Base-by-base conservation (phyloP, 2,329 filamentous ascomycete genomes). In the Emmonsiellopsis sp. region DNA sequence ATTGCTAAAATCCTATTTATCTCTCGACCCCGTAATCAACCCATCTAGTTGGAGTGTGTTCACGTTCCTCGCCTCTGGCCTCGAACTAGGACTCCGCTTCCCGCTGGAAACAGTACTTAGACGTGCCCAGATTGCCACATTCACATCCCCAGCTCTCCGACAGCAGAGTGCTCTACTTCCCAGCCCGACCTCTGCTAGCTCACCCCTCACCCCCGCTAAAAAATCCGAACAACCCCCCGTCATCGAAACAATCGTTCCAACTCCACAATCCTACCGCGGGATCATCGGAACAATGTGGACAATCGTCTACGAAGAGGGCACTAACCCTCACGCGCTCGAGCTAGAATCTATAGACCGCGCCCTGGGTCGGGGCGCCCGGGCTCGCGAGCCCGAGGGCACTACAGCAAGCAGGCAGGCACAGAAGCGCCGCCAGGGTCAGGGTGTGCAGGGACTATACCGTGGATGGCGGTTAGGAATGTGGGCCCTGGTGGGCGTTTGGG, bases 71-170 rank as follows among this genome's bases (percentile, higher is more conserved):
- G 83, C 88, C 11, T 90, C 88, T 2, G 84, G 85, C 0, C 77
- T 83, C 2, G 91, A 95, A 48, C 80, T 97, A 34, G 87, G 93
- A 62, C 71, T 95, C 60, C 91, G 92, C 64, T 81, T 97, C 10
- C 93, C 93, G 0, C 76, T 97, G 4, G 93, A 98, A 71, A 97
- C 92, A 0, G 87, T 95, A 13, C 79, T 97, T 6, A 85, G 93
- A 47, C 83, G 93, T 55, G 92, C 88, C 5, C 93, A 98, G 69
- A 85, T 93, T 55, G 77, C 84, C 1, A 83, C 89, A 1, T 77
- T 88, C 45, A 77, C 78, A 13, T 77, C 77, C 11, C 77, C 78
- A 1, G 79, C 82, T 36, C 58, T 74, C 37, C 68, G 66, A 27
- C 69, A 71, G 54, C 65, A 66, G 42, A 62, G 60, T 34, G 37